Evolutionary conservation across 2,329 filamentous ascomycete genomes (phyloP).

Genomic region (Ceratocystis cubensis): DNA sequence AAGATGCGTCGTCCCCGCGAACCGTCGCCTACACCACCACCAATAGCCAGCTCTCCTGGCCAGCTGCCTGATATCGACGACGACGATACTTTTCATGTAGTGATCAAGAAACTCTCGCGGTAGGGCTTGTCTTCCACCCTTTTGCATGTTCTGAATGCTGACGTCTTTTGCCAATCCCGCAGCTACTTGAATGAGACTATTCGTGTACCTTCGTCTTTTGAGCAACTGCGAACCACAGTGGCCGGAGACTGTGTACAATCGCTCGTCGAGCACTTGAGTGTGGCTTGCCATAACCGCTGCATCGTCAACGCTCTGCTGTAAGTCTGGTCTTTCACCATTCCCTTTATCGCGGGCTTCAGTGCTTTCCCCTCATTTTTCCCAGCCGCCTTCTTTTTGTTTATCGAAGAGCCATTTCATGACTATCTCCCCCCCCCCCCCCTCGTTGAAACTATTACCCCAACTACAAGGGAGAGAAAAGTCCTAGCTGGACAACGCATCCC

Average conservation of each 20-base stretch:
- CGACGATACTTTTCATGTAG: conserved; percentile 29
- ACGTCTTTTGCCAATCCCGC: not conserved
- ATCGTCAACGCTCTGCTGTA: conserved; percentile 64
- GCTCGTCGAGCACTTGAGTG: conserved; percentile 52
- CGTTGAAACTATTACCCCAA: conserved; percentile 1
- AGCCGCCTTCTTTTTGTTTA: not conserved
- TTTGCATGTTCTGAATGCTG: not conserved
- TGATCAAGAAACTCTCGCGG: conserved; percentile 56
- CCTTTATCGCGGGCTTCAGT: not conserved
- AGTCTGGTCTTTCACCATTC: conserved; percentile 27
- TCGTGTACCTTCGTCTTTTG: conserved; percentile 54
- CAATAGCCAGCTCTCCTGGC: conserved; percentile 23
- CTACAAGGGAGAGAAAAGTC: not conserved
- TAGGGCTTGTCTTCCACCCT: conserved; percentile 28
- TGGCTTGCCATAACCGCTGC: conserved; percentile 52
- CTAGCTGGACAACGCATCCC: conserved; percentile 3
- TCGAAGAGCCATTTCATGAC: not conserved
- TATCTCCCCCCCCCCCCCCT: not conserved
- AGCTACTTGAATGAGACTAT: conserved; percentile 54
- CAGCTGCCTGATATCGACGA: conserved; percentile 26
- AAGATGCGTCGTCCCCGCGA: conserved; percentile 18
- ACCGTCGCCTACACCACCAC: conserved; percentile 12
- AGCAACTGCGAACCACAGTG: conserved; percentile 56
- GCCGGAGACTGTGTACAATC: conserved; percentile 45
- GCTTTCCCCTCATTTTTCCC: conserved; percentile 10